A percentile compares a stretch with the other conserved stretches of the same genome.
phyloP scores from a whole-genome alignment of 2,329 filamentous ascomycete genomes.

The Penicillium capsulatum region DNA sequence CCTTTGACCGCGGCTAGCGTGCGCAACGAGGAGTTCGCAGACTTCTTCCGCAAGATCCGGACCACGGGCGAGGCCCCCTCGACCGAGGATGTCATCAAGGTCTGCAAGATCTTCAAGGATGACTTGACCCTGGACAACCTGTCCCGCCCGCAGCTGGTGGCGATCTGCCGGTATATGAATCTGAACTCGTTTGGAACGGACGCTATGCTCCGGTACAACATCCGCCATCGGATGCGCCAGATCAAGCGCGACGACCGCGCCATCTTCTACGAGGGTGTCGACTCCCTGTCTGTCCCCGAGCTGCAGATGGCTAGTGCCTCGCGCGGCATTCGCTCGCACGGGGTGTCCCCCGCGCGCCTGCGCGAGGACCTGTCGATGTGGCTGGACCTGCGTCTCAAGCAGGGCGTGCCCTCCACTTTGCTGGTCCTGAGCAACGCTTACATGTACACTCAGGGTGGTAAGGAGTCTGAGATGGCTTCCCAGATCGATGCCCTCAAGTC shows the following conservation, averaged over 20 bases:
- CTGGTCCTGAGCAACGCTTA: conserved; percentile 96
- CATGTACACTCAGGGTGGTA: conserved; percentile 76
- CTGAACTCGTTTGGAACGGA: conserved; percentile 96
- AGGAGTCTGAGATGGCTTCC: conserved; percentile 74
- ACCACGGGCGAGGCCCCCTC: conserved; percentile 87
- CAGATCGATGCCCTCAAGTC: conserved; percentile 92
- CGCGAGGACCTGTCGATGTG: conserved; percentile 88
- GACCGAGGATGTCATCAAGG: conserved; percentile 88
- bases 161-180: conserved; percentile 98
- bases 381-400: conserved; percentile 87
- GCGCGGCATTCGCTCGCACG: conserved; percentile 87
- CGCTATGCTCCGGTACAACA: conserved; percentile 94
- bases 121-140: conserved; percentile 96
- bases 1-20: conserved; percentile 79
- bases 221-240: conserved; percentile 96
- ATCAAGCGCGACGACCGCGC: conserved; percentile 97
- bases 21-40: conserved; percentile 87
- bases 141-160: conserved; percentile 89
- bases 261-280: conserved; percentile 89
- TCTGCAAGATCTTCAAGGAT: conserved; percentile 98
- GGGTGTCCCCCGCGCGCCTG: conserved; percentile 81
- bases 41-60: conserved; percentile 95
- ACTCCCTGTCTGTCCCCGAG: conserved; percentile 87
- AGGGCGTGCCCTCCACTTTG: conserved; percentile 93
- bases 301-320: conserved; percentile 88